These are phyloP conservation scores for Coniochaeta pulveracea DNA, from an alignment of 2,329 filamentous ascomycete species.

Conservation along the genomic window DNA sequence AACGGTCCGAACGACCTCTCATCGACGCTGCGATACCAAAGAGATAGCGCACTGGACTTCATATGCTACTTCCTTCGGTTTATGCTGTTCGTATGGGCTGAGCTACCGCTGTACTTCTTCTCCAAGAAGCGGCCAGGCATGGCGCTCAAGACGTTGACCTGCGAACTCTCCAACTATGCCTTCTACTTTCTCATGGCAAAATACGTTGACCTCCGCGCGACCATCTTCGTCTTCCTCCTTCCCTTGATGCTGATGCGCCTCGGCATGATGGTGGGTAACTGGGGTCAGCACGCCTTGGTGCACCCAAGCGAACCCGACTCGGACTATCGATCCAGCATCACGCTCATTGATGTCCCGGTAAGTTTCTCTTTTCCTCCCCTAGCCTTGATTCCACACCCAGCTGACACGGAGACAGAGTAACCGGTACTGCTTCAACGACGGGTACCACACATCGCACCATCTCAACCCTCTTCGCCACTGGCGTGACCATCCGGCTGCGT, in stretches of 20 bases:
- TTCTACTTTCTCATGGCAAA: conserved; percentile 24
- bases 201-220: conserved; percentile 37
- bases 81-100: conserved; percentile 62
- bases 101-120: conserved; percentile 64
- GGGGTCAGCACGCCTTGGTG: conserved; percentile 75
- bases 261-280: conserved; percentile 73
- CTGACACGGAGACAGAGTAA: conserved; percentile 46
- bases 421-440: conserved; percentile 73
- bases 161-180: conserved; percentile 47
- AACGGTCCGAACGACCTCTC: conserved; percentile 69
- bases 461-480: conserved; percentile 70
- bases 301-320: conserved; percentile 65
- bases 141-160: conserved; percentile 45
- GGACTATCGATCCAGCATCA: conserved; percentile 70
- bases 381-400: background rate
- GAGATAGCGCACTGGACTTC: conserved; percentile 56
- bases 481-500: conserved; percentile 67
- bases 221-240: conserved; percentile 53
- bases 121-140: conserved; percentile 44
- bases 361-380: conserved; percentile 18
- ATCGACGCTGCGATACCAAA: conserved; percentile 65
- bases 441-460: conserved; percentile 73
- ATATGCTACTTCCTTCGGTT: conserved; percentile 64
- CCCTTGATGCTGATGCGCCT: conserved; percentile 56
- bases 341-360: conserved; percentile 67